A percentile compares a stretch with the other conserved stretches of the same genome.
Conservation (phyloP, 169 alveolate genomes). For the Fabrea salina region DNA sequence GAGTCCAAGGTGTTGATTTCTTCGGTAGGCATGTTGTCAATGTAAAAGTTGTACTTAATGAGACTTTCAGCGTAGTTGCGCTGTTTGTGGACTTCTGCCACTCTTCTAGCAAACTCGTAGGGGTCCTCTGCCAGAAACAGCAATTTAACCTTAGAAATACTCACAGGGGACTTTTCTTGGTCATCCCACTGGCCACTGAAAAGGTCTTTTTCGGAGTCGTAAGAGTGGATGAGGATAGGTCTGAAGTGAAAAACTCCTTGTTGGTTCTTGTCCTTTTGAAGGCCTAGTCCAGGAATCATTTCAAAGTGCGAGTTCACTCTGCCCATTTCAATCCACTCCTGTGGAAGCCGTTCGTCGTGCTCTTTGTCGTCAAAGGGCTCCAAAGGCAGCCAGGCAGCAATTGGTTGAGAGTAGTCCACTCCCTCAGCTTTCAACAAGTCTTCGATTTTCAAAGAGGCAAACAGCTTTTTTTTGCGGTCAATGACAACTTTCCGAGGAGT, state of each 20-base stretch:
- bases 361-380: conserved; percentile 91
- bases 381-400: conserved; percentile 84
- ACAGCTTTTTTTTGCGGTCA: conserved; percentile 85
- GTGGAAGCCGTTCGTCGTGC: conserved; percentile 84
- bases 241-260: conserved; percentile 69
- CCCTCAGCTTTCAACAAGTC: conserved; percentile 77
- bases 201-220: conserved; percentile 67
- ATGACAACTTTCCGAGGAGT: conserved; percentile 92
- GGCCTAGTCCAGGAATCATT: conserved; percentile 71
- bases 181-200: conserved; percentile 85
- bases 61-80: conserved; percentile 87
- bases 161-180: conserved; percentile 59
- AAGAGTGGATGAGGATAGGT: conserved; percentile 64
- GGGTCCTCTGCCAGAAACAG: conserved; percentile 90
- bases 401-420: conserved; percentile 77
- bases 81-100: conserved; percentile 80
- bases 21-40: conserved; percentile 88
- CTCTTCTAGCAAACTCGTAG: conserved; percentile 80
- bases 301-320: conserved; percentile 28
- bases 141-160: conserved; percentile 79
- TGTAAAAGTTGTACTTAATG: conserved; percentile 85
- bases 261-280: conserved; percentile 67
- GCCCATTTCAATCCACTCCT: conserved; percentile 85
- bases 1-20: conserved; percentile 86
- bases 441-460: conserved; percentile 84